Percentiles rank a stretch among this genome's conserved stretches.
These are phyloP conservation scores for Gaeumannomyces tritici DNA, from an alignment of 2,329 filamentous ascomycete genomes.

Conservation along the genomic window DNA sequence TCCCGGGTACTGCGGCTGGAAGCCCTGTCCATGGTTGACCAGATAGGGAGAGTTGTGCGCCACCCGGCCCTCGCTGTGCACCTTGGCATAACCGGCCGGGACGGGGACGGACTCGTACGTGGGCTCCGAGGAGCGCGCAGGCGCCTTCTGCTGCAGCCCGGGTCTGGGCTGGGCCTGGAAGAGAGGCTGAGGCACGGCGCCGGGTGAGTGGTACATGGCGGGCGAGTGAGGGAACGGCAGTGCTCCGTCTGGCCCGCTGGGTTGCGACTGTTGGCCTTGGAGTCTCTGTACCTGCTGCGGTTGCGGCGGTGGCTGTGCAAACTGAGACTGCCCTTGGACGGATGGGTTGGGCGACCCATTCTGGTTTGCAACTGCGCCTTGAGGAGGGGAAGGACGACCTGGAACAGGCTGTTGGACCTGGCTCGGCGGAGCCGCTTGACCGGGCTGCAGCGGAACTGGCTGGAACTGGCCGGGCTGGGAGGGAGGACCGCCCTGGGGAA, in stretches of 20 bases:
- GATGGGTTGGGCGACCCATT: not conserved
- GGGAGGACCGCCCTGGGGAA: not conserved
- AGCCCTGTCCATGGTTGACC: not conserved
- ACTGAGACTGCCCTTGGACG: not conserved
- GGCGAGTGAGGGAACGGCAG: not conserved
- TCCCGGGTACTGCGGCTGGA: slow-evolving; percentile 1
- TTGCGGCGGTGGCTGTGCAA: not conserved
- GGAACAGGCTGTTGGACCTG: not conserved
- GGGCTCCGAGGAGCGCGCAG: slow-evolving; percentile 15
- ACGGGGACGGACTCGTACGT: slow-evolving; percentile 28
- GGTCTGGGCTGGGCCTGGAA: not conserved
- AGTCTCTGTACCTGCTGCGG: not conserved
- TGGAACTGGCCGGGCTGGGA: slow-evolving; percentile 3
- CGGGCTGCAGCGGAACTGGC: slow-evolving; percentile 7
- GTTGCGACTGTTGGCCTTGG: not conserved
- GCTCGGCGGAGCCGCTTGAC: not conserved
- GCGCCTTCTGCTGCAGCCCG: slow-evolving; percentile 3
- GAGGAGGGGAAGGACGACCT: not conserved
- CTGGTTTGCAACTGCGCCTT: not conserved
- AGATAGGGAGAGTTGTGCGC: slow-evolving; percentile 11
- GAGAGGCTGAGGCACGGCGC: slow-evolving; percentile 3
- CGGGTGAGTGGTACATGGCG: slow-evolving; percentile 2
- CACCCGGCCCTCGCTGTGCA: slow-evolving; percentile 24
- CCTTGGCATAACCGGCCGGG: slow-evolving; percentile 23
- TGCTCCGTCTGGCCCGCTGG: not conserved